These are phyloP conservation scores for Kregervanrija fluxuum DNA, from an alignment of 805 yeast genomes.

Conservation along the genomic window DNA sequence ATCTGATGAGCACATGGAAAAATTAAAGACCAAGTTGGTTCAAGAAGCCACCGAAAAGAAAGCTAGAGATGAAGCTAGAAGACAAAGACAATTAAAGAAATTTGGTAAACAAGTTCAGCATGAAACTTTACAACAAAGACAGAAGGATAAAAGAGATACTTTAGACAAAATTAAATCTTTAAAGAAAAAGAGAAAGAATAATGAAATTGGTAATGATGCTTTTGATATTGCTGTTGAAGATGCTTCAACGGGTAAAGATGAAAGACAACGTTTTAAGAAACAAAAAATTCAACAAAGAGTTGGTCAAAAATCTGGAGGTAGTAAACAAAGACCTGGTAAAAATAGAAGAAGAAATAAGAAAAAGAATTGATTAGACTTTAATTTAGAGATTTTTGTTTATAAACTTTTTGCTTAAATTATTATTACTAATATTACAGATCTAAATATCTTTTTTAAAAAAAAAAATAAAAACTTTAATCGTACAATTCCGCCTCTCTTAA, in stretches of 20 bases:
- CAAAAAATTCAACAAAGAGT: constrained; percentile 35
- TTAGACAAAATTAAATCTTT: constrained; percentile 85
- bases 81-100: constrained; percentile 91
- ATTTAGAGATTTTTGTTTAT: background rate
- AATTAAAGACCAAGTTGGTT: constrained; percentile 71
- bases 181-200: constrained; percentile 77
- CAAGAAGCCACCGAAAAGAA: constrained; percentile 73
- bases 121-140: constrained; percentile 88
- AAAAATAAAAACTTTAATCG: background rate
- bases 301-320: constrained; percentile 38
- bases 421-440: background rate
- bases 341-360: constrained; percentile 37
- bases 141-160: constrained; percentile 85
- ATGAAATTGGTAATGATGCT: constrained; percentile 65
- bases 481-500: constrained; percentile 28
- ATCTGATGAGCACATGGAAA: constrained; percentile 97
- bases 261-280: constrained; percentile 44
- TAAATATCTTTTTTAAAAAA: constrained; percentile 7
- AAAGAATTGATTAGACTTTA: constrained; percentile 1
- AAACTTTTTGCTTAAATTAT: background rate
- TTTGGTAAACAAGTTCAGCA: constrained; percentile 96
- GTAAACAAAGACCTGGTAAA: constrained; percentile 46
- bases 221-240: constrained; percentile 92
- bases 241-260: constrained; percentile 45
- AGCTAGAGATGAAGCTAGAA: constrained; percentile 88